A percentile compares a stretch with the other conserved stretches of the same genome.
Evolutionary conservation across 2,329 filamentous ascomycete genomes (phyloP).

Genomic region (Huntiella decipiens): DNA sequence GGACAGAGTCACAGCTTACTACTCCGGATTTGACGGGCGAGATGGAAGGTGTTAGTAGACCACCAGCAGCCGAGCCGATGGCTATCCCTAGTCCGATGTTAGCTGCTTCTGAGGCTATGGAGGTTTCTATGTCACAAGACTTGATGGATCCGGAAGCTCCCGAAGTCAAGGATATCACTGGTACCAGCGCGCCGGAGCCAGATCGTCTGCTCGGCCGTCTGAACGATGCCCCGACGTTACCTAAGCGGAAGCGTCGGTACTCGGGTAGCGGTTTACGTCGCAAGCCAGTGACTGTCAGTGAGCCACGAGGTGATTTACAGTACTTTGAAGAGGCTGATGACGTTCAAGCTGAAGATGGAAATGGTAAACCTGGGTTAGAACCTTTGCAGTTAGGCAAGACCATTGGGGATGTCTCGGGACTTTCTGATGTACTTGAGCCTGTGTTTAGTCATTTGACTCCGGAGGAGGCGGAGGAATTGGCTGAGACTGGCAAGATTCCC

Average conservation of each 20-base stretch:
- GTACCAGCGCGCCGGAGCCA: slow-evolving; percentile 45
- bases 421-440: neutral
- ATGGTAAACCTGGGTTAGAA: neutral
- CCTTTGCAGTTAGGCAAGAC: neutral
- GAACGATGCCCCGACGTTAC: slow-evolving; percentile 13
- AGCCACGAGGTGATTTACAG: slow-evolving; percentile 58
- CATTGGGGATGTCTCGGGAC: neutral
- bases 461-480: slow-evolving; percentile 9
- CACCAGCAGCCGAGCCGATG: neutral
- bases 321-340: slow-evolving; percentile 84
- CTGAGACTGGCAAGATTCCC: slow-evolving; percentile 22
- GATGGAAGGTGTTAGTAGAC: neutral
- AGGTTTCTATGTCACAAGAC: neutral
- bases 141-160: slow-evolving; percentile 2
- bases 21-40: slow-evolving; percentile 3
- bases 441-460: slow-evolving; percentile 10
- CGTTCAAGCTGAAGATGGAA: slow-evolving; percentile 36
- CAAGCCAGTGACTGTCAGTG: slow-evolving; percentile 52
- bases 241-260: slow-evolving; percentile 50
- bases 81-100: neutral
- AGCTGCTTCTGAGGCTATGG: neutral
- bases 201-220: slow-evolving; percentile 22
- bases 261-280: slow-evolving; percentile 68
- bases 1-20: slow-evolving; percentile 2
- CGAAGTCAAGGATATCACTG: slow-evolving; percentile 35